Evolutionary conservation across 495 filamentous ascomycete genomes (phyloP).

Genomic region (Xylaria grammica): DNA sequence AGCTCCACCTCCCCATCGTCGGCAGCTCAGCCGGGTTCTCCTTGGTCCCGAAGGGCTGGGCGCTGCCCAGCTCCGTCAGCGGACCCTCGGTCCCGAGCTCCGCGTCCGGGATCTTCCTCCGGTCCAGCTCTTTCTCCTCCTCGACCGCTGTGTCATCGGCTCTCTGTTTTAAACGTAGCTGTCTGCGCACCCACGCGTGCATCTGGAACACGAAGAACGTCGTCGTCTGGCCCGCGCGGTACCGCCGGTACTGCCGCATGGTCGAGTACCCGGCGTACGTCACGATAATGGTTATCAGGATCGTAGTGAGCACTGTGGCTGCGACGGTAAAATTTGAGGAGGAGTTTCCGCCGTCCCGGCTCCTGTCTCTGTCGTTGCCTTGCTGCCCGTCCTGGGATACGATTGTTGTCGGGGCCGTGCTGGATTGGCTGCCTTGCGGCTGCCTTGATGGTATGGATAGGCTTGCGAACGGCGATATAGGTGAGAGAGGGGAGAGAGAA

Average conservation of each 20-base stretch:
- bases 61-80: constrained; percentile 26
- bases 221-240: constrained; percentile 28
- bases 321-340: constrained; percentile 34
- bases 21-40: constrained; percentile 36
- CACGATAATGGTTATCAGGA: constrained; percentile 35
- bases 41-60: constrained; percentile 24
- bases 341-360: constrained; percentile 2
- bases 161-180: not conserved
- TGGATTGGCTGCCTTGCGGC: too few relatives aligned
- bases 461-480: too few relatives aligned
- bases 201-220: constrained; percentile 22
- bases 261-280: constrained; percentile 29
- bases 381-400: not conserved
- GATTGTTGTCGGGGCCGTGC: not conserved
- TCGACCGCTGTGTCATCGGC: not conserved
- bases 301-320: constrained; percentile 38
- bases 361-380: not conserved
- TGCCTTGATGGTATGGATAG: too few relatives aligned
- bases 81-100: constrained; percentile 34
- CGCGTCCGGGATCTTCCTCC: constrained; percentile 20
- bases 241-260: constrained; percentile 34
- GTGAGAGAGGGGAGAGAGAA: not conserved
- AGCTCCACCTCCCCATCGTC: constrained; percentile 29
- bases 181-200: not conserved
- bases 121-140: not conserved